Evolutionary conservation across 2,329 filamentous ascomycete species (phyloP).

Genomic region (Fusarium sp.): DNA sequence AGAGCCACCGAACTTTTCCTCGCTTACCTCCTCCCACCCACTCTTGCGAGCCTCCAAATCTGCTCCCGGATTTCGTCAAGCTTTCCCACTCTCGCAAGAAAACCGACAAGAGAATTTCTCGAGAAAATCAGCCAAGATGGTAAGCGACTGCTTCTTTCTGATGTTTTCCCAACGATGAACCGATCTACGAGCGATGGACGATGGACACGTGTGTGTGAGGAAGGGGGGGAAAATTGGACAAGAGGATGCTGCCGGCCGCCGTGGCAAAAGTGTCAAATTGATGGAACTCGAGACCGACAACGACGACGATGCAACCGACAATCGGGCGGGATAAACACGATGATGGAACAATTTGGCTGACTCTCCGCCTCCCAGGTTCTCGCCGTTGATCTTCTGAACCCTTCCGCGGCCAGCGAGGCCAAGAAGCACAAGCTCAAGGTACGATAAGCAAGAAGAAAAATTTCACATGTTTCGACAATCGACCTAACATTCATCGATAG

Average conservation of each 20-base stretch:
- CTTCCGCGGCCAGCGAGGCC: conserved; percentile 95
- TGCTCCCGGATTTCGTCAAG: conserved; percentile 67
- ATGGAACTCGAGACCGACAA: conserved; percentile 31
- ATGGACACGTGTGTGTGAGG: conserved; percentile 32
- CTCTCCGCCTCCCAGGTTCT: conserved; percentile 79
- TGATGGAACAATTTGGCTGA: conserved; percentile 58
- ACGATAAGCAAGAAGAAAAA: conserved; percentile 51
- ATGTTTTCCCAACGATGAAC: conserved; percentile 33
- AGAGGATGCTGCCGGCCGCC: conserved; percentile 16
- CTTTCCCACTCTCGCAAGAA: conserved; percentile 61
- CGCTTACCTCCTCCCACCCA: conserved; percentile 59
- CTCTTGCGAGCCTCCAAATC: conserved; percentile 65
- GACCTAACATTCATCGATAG: conserved; percentile 59
- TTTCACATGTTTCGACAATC: conserved; percentile 22
- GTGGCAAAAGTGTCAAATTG: conserved; percentile 34
- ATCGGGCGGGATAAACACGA: conserved; percentile 21
- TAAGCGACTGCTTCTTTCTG: conserved; percentile 59
- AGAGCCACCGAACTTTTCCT: conserved; percentile 62
- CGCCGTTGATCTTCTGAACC: conserved; percentile 99
- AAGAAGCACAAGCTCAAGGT: conserved; percentile 99
- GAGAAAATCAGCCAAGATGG: conserved; percentile 75
- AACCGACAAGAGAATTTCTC: conserved; percentile 54
- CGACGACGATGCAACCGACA: conserved; percentile 19
- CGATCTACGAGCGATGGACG: conserved; percentile 36
- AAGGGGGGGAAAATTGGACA: conserved; percentile 36